A percentile compares a stretch with the other conserved stretches of the same genome.
phyloP scores from a whole-genome alignment of 179 eudicot genomes.

The Actinidia polygama region DNA sequence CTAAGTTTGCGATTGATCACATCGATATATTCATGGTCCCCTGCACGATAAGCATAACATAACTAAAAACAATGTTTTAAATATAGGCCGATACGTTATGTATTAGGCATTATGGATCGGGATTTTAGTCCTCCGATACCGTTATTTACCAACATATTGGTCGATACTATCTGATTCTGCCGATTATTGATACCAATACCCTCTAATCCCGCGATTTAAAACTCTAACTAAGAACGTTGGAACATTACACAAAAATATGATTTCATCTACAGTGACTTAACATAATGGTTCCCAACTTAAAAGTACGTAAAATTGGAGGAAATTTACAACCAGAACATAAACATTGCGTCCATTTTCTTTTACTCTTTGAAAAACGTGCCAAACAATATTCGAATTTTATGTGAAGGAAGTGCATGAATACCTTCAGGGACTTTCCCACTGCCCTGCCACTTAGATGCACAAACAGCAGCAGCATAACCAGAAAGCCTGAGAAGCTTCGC shows the following conservation, averaged over 20 bases:
- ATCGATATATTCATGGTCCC: constrained; percentile 87
- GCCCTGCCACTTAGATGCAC: constrained; percentile 81
- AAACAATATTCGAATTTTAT: not conserved
- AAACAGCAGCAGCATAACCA: constrained; percentile 90
- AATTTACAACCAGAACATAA: not conserved
- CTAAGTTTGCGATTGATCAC: constrained; percentile 47
- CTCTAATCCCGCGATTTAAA: too few species aligned
- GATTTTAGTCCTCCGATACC: too few species aligned
- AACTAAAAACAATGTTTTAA: too few species aligned
- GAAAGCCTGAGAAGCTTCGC: constrained; percentile 79
- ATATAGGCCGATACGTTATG: too few species aligned
- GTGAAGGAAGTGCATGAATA: constrained; percentile 26
- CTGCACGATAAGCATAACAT: constrained; percentile 37
- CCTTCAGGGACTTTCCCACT: constrained; percentile 87
- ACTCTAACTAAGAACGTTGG: not conserved
- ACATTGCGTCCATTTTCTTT: too few species aligned
- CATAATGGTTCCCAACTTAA: too few species aligned
- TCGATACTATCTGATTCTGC: too few species aligned
- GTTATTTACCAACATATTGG: too few species aligned
- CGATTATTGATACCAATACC: too few species aligned
- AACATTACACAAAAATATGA: not conserved
- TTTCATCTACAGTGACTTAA: not conserved
- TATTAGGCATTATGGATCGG: too few species aligned
- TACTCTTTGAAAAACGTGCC: not conserved
- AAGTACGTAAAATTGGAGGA: not conserved